phyloP scores from a whole-genome alignment of 352 stramenopile genomes.

The Pythium brachiatum region DNA sequence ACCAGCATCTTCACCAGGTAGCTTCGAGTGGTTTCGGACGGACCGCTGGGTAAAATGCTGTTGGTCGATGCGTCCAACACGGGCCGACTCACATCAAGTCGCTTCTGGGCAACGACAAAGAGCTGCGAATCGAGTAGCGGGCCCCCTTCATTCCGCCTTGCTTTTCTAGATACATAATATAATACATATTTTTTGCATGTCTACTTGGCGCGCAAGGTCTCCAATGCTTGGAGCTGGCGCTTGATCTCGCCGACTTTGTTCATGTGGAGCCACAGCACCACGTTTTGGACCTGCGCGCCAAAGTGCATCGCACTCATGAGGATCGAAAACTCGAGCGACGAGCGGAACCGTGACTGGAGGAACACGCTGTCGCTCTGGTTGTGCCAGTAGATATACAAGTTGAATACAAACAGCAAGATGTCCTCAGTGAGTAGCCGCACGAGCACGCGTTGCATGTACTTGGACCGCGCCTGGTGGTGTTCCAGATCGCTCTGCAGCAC shows the following conservation, averaged over 20 bases:
- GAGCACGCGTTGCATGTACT: constrained; percentile 27
- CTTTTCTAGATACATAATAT: too few species aligned
- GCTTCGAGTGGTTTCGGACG: constrained; percentile 32
- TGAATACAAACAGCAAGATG: constrained; percentile 23
- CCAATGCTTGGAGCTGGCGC: constrained; percentile 6
- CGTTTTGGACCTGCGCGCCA: constrained; percentile 20
- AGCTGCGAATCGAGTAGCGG: neutral
- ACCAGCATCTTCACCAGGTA: constrained; percentile 40
- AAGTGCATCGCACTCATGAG: constrained; percentile 26
- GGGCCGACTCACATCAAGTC: constrained; percentile 46
- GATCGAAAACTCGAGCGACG: constrained; percentile 28
- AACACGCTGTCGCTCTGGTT: constrained; percentile 21
- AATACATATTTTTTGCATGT: neutral
- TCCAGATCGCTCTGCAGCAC: constrained; percentile 18
- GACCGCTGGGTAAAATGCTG: constrained; percentile 32
- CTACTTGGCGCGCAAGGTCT: neutral
- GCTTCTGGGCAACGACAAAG: constrained; percentile 30
- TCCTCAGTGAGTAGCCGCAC: constrained; percentile 21
- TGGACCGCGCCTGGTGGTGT: constrained; percentile 17
- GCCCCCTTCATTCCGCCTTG: too few species aligned
- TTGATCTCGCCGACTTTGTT: constrained; percentile 19
- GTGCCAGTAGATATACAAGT: constrained; percentile 24
- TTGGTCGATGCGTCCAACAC: constrained; percentile 34
- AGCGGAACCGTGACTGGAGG: constrained; percentile 16
- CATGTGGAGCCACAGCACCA: constrained; percentile 19